These are phyloP conservation scores for Pyrrhoderma lamaoense DNA, from an alignment of 1,284 basidiomycete species.

Conservation along the genomic window DNA sequence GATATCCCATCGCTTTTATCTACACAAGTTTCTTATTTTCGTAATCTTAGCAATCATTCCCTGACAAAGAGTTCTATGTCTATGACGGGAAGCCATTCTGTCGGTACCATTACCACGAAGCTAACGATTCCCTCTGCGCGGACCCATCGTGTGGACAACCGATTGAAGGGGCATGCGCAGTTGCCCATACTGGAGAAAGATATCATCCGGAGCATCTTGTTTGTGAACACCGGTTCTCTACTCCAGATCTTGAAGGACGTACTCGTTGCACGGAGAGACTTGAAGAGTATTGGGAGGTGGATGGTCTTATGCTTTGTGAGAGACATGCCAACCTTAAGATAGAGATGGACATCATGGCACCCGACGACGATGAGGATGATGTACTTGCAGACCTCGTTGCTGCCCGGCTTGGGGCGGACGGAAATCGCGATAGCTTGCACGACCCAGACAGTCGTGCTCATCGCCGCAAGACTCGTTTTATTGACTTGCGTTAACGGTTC, in stretches of 20 bases:
- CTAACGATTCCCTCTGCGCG: conserved; percentile 79
- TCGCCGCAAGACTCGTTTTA: conserved; percentile 18
- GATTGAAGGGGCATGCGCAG: conserved; percentile 85
- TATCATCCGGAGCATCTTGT: conserved; percentile 83
- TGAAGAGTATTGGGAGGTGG: conserved; percentile 82
- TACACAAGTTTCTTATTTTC: conserved; percentile 4
- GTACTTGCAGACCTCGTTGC: conserved; percentile 5
- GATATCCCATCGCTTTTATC: conserved; percentile 22
- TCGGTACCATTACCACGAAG: conserved; percentile 85
- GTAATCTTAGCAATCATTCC: conserved; percentile 66
- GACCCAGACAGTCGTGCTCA: conserved; percentile 14
- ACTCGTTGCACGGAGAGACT: conserved; percentile 47
- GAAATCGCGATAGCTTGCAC: conserved; percentile 4
- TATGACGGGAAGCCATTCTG: conserved; percentile 82
- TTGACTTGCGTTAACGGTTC: conserved; percentile 12
- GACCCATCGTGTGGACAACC: conserved; percentile 73
- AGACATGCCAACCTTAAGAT: conserved; percentile 44
- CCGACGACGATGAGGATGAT: conserved; percentile 9
- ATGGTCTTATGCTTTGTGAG: conserved; percentile 77
- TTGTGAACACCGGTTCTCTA: conserved; percentile 41
- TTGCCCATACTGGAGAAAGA: conserved; percentile 66
- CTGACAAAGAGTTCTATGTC: conserved; percentile 84
- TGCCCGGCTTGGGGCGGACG: neutral
- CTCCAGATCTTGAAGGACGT: neutral
- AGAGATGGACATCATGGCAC: conserved; percentile 13